Conservation (phyloP, 2,329 filamentous ascomycete species). For the Metarhizium rileyi region DNA sequence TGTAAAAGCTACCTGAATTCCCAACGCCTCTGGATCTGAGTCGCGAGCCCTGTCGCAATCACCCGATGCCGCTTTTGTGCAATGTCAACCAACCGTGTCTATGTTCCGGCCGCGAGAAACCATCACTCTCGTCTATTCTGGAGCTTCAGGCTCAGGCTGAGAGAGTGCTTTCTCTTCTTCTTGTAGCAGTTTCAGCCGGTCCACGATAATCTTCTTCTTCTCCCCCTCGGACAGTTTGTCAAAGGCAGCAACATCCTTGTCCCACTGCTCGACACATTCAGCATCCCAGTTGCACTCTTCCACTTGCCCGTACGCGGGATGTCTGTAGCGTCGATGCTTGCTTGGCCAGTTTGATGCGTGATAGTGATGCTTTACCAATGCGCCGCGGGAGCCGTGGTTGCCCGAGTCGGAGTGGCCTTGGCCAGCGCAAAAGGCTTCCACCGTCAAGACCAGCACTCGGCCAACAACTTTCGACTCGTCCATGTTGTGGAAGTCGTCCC, state of each 20-base stretch:
- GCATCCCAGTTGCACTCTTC: constrained; percentile 61
- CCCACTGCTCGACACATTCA: constrained; percentile 56
- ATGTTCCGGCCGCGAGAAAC: neutral
- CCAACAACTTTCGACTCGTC: constrained; percentile 56
- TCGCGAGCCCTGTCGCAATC: neutral
- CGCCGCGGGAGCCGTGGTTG: constrained; percentile 55
- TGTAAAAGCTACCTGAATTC: neutral
- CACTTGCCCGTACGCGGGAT: constrained; percentile 60
- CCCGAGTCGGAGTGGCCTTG: constrained; percentile 66
- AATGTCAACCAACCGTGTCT: neutral
- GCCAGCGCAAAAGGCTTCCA: constrained; percentile 63
- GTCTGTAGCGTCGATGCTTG: constrained; percentile 54
- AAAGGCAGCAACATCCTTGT: constrained; percentile 52
- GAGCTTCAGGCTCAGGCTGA: neutral
- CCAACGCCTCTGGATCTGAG: neutral
- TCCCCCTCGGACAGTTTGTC: constrained; percentile 48
- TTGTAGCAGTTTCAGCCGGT: constrained; percentile 12
- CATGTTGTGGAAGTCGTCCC: constrained; percentile 57
- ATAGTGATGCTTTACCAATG: constrained; percentile 65
- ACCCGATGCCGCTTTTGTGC: neutral
- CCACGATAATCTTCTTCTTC: constrained; percentile 39
- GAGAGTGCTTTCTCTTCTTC: neutral
- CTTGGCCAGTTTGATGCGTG: constrained; percentile 65
- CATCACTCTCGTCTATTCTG: neutral
- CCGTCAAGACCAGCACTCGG: constrained; percentile 56